Percentiles rank a stretch among this genome's conserved stretches.
These are phyloP conservation scores for Fagus sylvatica DNA, from an alignment of 306 rosid genomes.

Conservation along the genomic window DNA sequence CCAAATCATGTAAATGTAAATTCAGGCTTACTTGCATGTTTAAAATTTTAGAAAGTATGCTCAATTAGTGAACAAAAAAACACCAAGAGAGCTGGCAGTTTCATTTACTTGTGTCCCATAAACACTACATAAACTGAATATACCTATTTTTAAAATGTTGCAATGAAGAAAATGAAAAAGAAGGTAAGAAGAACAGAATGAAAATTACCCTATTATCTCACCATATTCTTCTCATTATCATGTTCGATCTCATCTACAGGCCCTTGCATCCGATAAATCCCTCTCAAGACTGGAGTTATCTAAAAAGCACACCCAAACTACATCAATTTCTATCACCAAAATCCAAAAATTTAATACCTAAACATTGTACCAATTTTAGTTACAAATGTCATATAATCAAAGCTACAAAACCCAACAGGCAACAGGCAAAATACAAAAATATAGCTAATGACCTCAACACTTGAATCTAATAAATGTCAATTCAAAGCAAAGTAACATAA, in stretches of 20 bases:
- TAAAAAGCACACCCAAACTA: conserved; percentile 47
- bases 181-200: conserved; percentile 2
- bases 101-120: background rate
- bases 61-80: background rate
- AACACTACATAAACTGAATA: background rate
- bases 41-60: background rate
- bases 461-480: background rate
- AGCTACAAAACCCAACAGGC: background rate
- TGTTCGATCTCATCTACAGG: conserved; percentile 38
- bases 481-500: background rate
- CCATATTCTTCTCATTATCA: conserved; percentile 41
- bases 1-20: background rate
- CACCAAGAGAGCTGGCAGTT: background rate
- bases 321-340: conserved; percentile 37
- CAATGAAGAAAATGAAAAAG: background rate
- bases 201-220: conserved; percentile 56
- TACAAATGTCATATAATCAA: background rate
- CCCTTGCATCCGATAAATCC: conserved; percentile 46
- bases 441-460: background rate
- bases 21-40: background rate
- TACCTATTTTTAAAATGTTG: background rate
- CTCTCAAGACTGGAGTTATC: conserved; percentile 52
- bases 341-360: conserved; percentile 15
- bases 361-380: conserved; percentile 5
- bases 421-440: background rate